A percentile compares a stretch with the other conserved stretches of the same genome.
These are phyloP conservation scores for Chrysoporthe puriensis DNA, from an alignment of 2,329 filamentous ascomycete species.

Conservation along the genomic window DNA sequence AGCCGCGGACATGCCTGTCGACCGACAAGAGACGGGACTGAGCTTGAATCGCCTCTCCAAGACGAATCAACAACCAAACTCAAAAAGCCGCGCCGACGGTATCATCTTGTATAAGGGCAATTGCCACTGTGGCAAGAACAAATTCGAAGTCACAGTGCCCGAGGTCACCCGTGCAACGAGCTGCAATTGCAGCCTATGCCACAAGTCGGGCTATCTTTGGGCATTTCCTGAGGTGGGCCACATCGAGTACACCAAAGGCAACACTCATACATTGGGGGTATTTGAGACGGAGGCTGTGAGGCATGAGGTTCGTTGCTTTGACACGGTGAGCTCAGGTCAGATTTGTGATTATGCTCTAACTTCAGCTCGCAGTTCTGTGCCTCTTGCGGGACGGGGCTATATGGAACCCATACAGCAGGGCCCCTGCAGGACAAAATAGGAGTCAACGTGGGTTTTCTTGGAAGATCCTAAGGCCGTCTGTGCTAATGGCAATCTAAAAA, in stretches of 20 bases:
- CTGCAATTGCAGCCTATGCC: conserved; percentile 36
- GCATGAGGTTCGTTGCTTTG: conserved; percentile 31
- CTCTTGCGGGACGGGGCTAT: conserved; percentile 35
- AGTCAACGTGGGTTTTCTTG: conserved; percentile 33
- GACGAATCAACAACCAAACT: not conserved
- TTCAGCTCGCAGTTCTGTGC: conserved; percentile 34
- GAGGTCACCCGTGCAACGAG: conserved; percentile 25
- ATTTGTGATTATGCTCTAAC: not conserved
- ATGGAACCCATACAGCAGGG: conserved; percentile 34
- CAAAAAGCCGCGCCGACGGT: not conserved
- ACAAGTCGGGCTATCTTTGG: conserved; percentile 40
- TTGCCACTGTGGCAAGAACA: conserved; percentile 38
- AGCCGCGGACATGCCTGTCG: conserved; percentile 16
- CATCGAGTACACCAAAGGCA: conserved; percentile 21
- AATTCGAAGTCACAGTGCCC: conserved; percentile 32
- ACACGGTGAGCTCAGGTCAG: not conserved
- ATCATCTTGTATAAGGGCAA: conserved; percentile 31
- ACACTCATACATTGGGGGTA: conserved; percentile 14
- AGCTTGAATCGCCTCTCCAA: conserved; percentile 13
- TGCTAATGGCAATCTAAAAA: too few relatives aligned
- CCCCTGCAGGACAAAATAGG: conserved; percentile 30
- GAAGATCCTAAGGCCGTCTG: not conserved
- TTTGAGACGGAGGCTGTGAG: conserved; percentile 27
- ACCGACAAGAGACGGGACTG: conserved; percentile 22
- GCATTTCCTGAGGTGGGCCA: conserved; percentile 24